phyloP scores from a whole-genome alignment of 805 yeast genomes.

The Sugiyamaella americana region DNA sequence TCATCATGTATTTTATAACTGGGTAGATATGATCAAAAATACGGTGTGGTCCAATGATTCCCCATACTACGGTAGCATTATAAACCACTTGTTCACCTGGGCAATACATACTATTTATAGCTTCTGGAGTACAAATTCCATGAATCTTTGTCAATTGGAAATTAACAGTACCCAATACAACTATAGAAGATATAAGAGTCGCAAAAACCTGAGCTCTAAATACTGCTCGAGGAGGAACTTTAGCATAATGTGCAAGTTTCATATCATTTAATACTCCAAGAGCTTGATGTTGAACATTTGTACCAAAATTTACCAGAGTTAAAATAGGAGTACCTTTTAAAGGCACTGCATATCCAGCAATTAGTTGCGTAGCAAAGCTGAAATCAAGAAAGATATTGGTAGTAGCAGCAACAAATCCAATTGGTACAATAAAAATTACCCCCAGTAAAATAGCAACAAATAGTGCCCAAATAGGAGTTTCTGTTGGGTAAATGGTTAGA shows the following conservation, averaged over 20 bases:
- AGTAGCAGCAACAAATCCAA: conserved; percentile 54
- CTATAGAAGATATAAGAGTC: conserved; percentile 11
- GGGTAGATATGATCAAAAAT: conserved; percentile 35
- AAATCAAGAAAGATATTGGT: conserved; percentile 55
- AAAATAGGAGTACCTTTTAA: conserved; percentile 53
- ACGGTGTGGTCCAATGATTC: conserved; percentile 44
- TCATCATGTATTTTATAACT: conserved; percentile 38
- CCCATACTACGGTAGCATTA: conserved; percentile 42
- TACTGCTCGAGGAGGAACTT: conserved; percentile 36
- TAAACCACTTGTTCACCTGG: conserved; percentile 40
- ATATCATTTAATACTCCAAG: conserved; percentile 51
- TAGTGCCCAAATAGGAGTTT: conserved; percentile 45
- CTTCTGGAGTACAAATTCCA: conserved; percentile 28
- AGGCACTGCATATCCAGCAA: conserved; percentile 61
- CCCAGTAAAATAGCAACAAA: conserved; percentile 51
- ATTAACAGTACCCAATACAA: conserved; percentile 28
- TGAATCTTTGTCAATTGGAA: conserved; percentile 29
- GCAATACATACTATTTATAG: conserved; percentile 36
- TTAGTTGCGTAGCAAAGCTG: conserved; percentile 52
- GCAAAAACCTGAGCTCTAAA: conserved; percentile 28
- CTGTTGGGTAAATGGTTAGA: conserved; percentile 20
- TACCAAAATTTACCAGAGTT: conserved; percentile 44
- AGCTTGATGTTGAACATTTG: conserved; percentile 52
- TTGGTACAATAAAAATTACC: conserved; percentile 53
- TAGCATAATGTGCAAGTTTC: conserved; percentile 41